Percentiles rank a stretch among this genome's conserved stretches.
These are phyloP conservation scores for Alternaria tenuissima DNA, from an alignment of 2,329 filamentous ascomycete species.

Conservation along the genomic window DNA sequence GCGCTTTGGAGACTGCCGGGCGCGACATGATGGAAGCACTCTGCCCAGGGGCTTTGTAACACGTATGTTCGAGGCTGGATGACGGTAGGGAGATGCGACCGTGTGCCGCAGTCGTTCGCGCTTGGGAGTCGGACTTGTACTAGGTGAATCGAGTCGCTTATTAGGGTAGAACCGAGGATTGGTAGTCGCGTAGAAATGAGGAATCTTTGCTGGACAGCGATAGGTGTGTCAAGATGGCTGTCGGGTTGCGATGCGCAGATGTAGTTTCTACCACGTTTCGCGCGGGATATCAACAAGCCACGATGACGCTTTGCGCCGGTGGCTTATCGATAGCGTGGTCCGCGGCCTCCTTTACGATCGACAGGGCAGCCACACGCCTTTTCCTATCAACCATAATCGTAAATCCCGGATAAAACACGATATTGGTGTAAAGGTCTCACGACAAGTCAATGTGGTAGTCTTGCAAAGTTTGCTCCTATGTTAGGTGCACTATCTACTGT, in stretches of 20 bases:
- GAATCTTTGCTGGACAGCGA: background rate
- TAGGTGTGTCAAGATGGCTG: background rate
- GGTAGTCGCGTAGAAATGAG: constrained; percentile 6
- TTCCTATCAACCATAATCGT: background rate
- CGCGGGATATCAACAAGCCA: constrained; percentile 18
- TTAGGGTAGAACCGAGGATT: background rate
- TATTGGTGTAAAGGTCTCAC: background rate
- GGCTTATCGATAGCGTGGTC: constrained; percentile 24
- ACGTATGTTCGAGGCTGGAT: background rate
- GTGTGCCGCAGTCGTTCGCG: constrained; percentile 4
- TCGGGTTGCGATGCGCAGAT: constrained; percentile 6
- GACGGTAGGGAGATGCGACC: background rate
- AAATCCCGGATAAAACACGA: background rate
- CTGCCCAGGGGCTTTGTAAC: background rate
- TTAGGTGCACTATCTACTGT: constrained; percentile 32
- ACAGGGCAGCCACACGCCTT: background rate
- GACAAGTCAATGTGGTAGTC: background rate
- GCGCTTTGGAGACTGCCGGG: constrained; percentile 41
- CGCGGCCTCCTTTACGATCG: background rate
- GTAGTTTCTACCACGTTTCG: constrained; percentile 29
- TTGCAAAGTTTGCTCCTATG: constrained; percentile 14
- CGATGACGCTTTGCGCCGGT: constrained; percentile 6
- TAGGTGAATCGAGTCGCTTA: background rate
- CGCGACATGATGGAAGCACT: constrained; percentile 35
- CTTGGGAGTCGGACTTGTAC: constrained; percentile 4